These are phyloP conservation scores for Epichloe sibirici DNA, from an alignment of 2,329 filamentous ascomycete genomes.

Conservation along the genomic window DNA sequence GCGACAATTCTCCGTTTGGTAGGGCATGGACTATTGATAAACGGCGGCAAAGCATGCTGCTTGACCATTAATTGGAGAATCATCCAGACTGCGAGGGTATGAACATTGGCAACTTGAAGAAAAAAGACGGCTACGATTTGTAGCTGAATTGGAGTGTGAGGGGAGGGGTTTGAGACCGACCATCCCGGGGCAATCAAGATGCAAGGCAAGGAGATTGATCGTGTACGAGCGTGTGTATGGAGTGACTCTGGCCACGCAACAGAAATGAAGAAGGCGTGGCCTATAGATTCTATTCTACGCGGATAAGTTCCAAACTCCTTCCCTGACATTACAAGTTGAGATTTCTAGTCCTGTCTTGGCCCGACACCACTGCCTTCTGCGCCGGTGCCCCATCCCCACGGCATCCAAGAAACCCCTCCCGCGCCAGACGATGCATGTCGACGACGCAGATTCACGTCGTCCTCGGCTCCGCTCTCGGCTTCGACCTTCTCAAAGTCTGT, in stretches of 20 bases:
- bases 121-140: too few species aligned
- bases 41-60: neutral
- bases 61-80: neutral
- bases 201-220: neutral
- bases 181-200: too few species aligned
- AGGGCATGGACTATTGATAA: neutral
- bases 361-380: constrained; percentile 20
- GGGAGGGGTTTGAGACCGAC: too few species aligned
- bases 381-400: constrained; percentile 31
- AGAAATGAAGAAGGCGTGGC: neutral
- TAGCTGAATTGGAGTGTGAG: too few species aligned
- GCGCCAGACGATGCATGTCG: constrained; percentile 15
- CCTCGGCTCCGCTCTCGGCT: constrained; percentile 53
- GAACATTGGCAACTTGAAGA: too few species aligned
- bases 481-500: constrained; percentile 84
- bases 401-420: constrained; percentile 30
- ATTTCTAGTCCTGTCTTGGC: constrained; percentile 25
- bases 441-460: constrained; percentile 27
- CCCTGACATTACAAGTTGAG: constrained; percentile 10
- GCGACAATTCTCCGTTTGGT: neutral
- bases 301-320: constrained; percentile 17
- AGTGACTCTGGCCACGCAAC: neutral
- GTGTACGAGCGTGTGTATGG: neutral
- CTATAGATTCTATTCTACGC: constrained; percentile 11
- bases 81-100: too few species aligned